Percentiles rank a stretch among this genome's conserved stretches.
phyloP scores from a whole-genome alignment of 169 alveolate genomes.

The Theileria annulata region DNA sequence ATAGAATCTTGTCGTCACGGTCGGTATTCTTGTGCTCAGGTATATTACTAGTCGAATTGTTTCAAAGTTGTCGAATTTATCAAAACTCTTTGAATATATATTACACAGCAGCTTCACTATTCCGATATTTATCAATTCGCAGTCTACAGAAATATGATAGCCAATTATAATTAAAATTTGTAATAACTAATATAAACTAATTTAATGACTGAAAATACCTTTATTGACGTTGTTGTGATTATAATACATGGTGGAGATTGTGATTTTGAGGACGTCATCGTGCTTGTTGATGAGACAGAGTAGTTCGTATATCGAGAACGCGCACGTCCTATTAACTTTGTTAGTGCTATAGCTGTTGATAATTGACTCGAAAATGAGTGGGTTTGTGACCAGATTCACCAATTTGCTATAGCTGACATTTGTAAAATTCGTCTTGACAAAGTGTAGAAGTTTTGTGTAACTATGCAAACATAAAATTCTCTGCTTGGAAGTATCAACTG shows the following conservation, averaged over 20 bases:
- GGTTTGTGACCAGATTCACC: conserved; percentile 21
- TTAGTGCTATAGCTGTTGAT: conserved; percentile 38
- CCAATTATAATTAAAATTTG: neutral
- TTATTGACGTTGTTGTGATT: neutral
- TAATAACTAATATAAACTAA: neutral
- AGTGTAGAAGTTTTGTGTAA: conserved; percentile 26
- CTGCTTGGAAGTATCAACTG: conserved; percentile 29
- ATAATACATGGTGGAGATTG: conserved; percentile 39
- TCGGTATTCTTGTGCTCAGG: conserved; percentile 20
- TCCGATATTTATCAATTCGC: conserved; percentile 7
- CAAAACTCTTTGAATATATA: conserved; percentile 32
- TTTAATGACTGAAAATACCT: neutral
- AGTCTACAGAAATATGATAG: neutral
- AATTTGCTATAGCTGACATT: neutral
- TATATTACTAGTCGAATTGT: conserved; percentile 38
- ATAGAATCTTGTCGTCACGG: conserved; percentile 33
- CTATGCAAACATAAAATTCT: conserved; percentile 34
- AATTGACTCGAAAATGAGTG: conserved; percentile 56
- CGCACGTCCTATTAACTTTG: conserved; percentile 40
- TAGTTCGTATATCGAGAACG: conserved; percentile 37
- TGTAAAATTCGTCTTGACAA: conserved; percentile 23
- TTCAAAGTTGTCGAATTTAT: conserved; percentile 38
- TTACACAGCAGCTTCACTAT: conserved; percentile 48
- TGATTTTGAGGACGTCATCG: conserved; percentile 35
- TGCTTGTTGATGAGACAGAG: conserved; percentile 40